Conservation (phyloP, 192 early-diverging fungal genomes). For the Coemansia nantahalensis region DNA sequence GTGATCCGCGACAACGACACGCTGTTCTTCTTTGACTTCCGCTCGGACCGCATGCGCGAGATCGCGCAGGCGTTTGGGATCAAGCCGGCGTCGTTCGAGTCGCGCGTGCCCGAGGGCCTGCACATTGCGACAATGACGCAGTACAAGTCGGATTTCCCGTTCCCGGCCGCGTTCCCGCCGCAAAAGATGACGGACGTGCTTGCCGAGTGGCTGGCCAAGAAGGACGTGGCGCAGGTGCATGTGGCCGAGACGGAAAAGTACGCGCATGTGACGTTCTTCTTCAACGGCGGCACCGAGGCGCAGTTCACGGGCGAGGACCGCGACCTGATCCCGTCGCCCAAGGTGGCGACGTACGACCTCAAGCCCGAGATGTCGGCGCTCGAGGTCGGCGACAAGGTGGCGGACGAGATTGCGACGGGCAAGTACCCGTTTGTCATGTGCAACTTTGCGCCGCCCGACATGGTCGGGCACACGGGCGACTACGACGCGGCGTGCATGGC, state of each 20-base stretch:
- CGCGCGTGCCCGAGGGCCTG: constrained; percentile 71
- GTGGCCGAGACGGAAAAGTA: constrained; percentile 99
- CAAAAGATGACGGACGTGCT: constrained; percentile 98
- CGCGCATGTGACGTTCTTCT: constrained; percentile 99
- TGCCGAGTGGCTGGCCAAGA: constrained; percentile 93
- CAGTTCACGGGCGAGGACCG: constrained; percentile 89
- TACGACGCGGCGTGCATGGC: constrained; percentile 90
- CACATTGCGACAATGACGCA: constrained; percentile 93
- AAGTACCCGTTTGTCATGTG: constrained; percentile 96
- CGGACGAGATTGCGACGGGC: constrained; percentile 68
- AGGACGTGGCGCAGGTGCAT: constrained; percentile 87
- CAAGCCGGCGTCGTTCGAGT: constrained; percentile 81
- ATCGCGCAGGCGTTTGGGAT: constrained; percentile 84
- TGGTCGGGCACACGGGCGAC: constrained; percentile 97
- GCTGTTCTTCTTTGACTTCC: constrained; percentile 98
- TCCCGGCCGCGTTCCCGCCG: constrained; percentile 92
- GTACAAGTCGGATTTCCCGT: constrained; percentile 97
- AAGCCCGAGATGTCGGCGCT: constrained; percentile 93
- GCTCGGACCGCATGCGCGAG: constrained; percentile 98
- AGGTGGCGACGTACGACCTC: constrained; percentile 97
- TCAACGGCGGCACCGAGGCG: constrained; percentile 96
- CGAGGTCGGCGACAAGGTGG: constrained; percentile 87
- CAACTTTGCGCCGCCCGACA: constrained; percentile 99
- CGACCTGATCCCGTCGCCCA: constrained; percentile 85
- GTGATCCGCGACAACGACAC: constrained; percentile 84